A percentile compares a stretch with the other conserved stretches of the same genome.
These are phyloP conservation scores for Fusarium transvaalense DNA, from an alignment of 2,329 filamentous ascomycete species.

Conservation along the genomic window DNA sequence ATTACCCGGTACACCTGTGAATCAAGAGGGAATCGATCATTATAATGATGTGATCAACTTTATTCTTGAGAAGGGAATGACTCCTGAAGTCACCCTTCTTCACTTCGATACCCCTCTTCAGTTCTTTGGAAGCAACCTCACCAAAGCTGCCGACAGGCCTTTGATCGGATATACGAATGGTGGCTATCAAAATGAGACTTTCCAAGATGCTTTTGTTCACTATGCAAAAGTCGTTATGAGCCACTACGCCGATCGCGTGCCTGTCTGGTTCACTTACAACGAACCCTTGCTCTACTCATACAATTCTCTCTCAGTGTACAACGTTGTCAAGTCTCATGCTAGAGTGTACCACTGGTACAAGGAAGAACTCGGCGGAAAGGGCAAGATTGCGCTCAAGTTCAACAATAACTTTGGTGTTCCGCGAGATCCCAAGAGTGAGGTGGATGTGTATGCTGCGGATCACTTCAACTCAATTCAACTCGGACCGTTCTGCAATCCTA, in stretches of 20 bases:
- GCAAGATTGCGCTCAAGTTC: conserved; percentile 64
- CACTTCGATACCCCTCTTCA: conserved; percentile 63
- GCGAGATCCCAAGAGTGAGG: conserved; percentile 54
- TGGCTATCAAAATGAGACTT: conserved; percentile 60
- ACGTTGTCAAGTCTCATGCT: conserved; percentile 63
- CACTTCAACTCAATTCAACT: conserved; percentile 63
- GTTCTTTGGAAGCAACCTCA: conserved; percentile 55
- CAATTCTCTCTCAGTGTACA: conserved; percentile 56
- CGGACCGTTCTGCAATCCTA: conserved; percentile 64
- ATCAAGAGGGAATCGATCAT: conserved; percentile 63
- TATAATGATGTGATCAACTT: conserved; percentile 67
- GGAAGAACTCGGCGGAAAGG: conserved; percentile 63
- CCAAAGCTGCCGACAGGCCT: conserved; percentile 38
- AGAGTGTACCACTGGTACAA: conserved; percentile 66
- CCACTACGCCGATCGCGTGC: conserved; percentile 64
- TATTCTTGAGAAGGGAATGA: conserved; percentile 62
- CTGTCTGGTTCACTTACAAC: conserved; percentile 67
- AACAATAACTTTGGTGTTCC: conserved; percentile 65
- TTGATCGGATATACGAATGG: conserved; percentile 57
- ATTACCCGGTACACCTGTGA: conserved; percentile 63
- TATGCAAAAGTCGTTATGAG: conserved; percentile 66
- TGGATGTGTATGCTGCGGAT: conserved; percentile 60
- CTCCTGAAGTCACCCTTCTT: conserved; percentile 61
- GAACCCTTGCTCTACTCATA: conserved; percentile 60
- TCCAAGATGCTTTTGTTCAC: conserved; percentile 64